These are phyloP conservation scores for Trametes punicea DNA, from an alignment of 768 basidiomycete genomes.

Conservation along the genomic window DNA sequence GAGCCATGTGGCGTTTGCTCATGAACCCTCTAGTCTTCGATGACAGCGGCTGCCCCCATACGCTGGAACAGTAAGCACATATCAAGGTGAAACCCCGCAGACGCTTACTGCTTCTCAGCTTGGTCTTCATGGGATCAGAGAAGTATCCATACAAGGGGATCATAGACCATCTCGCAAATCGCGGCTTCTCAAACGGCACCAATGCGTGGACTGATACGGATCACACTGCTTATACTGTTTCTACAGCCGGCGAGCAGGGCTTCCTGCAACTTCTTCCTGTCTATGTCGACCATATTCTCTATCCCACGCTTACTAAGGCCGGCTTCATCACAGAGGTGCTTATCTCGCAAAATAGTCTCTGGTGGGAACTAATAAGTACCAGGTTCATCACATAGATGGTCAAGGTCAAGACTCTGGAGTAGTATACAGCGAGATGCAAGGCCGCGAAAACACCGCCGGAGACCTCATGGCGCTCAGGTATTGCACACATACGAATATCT, in stretches of 20 bases:
- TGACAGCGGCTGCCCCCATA: slow-evolving; percentile 94
- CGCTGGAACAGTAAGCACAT: slow-evolving; percentile 91
- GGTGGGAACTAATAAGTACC: not conserved
- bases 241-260: slow-evolving; percentile 93
- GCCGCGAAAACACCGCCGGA: slow-evolving; percentile 86
- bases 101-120: slow-evolving; percentile 36
- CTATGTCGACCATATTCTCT: slow-evolving; percentile 94
- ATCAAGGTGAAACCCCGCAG: not conserved
- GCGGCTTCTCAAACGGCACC: slow-evolving; percentile 86
- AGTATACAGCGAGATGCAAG: slow-evolving; percentile 97
- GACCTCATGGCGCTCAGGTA: slow-evolving; percentile 89
- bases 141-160: slow-evolving; percentile 96
- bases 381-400: slow-evolving; percentile 94
- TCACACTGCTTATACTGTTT: slow-evolving; percentile 93
- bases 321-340: slow-evolving; percentile 64
- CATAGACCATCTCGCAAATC: slow-evolving; percentile 91
- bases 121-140: slow-evolving; percentile 94
- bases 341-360: not conserved
- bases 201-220: slow-evolving; percentile 98
- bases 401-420: slow-evolving; percentile 93
- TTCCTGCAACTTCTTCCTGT: slow-evolving; percentile 83
- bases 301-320: slow-evolving; percentile 89
- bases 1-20: not conserved
- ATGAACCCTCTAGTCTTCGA: slow-evolving; percentile 64
- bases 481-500: slow-evolving; percentile 24